Percentiles rank a stretch among this genome's conserved stretches.
phyloP scores from a whole-genome alignment of 2,329 filamentous ascomycete genomes.

The Alternaria sp. region DNA sequence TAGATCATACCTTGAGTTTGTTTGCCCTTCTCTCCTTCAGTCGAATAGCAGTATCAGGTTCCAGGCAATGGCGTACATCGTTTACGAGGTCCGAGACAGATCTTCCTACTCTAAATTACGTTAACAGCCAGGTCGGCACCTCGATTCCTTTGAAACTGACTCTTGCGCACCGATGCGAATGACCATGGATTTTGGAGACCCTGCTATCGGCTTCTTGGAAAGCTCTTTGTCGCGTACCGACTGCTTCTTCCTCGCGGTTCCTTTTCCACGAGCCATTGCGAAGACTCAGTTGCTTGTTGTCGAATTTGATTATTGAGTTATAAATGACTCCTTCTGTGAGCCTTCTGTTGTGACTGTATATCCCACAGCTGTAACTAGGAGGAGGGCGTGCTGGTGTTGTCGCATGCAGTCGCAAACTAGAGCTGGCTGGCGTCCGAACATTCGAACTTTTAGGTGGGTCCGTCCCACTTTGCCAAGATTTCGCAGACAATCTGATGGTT shows the following conservation, averaged over 20 bases:
- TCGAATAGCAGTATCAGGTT: constrained; percentile 88
- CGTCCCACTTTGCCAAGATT: constrained; percentile 23
- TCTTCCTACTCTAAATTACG: constrained; percentile 68
- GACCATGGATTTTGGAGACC: constrained; percentile 91
- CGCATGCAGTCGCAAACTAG: constrained; percentile 20
- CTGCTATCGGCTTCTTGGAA: constrained; percentile 67
- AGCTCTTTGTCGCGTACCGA: constrained; percentile 45
- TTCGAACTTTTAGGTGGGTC: constrained; percentile 24
- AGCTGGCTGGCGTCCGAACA: constrained; percentile 10
- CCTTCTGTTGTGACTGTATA: neutral
- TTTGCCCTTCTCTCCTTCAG: constrained; percentile 66
- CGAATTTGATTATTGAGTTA: neutral
- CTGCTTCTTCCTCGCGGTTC: constrained; percentile 45
- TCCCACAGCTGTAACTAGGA: neutral
- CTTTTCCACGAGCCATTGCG: constrained; percentile 45
- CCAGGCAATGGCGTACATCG: constrained; percentile 93
- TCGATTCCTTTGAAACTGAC: constrained; percentile 11
- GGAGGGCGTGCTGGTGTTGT: neutral
- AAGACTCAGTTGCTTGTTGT: constrained; percentile 15
- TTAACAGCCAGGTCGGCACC: neutral
- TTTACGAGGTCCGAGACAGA: constrained; percentile 90
- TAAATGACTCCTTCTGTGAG: neutral
- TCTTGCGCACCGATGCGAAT: constrained; percentile 95
- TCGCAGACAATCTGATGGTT: constrained; percentile 12
- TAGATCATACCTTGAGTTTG: constrained; percentile 16